phyloP scores from a whole-genome alignment of 768 basidiomycete species.

The Tylopilus cervinicoccineus region DNA sequence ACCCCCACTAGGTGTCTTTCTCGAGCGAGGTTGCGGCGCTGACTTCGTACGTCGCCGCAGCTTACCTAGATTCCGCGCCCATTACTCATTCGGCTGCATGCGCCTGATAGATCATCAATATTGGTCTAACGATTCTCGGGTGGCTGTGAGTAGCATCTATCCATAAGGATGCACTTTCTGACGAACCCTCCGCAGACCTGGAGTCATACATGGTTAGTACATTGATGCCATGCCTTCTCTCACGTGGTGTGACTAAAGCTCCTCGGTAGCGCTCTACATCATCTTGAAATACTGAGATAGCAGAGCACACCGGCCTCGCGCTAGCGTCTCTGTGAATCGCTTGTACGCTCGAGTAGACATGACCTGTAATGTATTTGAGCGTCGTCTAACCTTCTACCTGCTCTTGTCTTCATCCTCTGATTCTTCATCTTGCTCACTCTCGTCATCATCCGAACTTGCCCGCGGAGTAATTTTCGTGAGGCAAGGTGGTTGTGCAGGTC shows the following conservation, averaged over 20 bases:
- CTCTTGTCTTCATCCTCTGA: constrained; percentile 16
- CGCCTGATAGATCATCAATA: constrained; percentile 55
- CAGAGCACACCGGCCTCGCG: no score
- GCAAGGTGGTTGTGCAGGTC: neutral
- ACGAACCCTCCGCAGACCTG: constrained; percentile 43
- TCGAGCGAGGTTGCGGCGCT: constrained; percentile 78
- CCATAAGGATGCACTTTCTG: neutral
- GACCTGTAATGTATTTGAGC: constrained; percentile 5
- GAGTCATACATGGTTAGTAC: constrained; percentile 62
- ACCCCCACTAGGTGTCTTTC: constrained; percentile 83
- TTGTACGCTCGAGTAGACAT: neutral
- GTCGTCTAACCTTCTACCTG: constrained; percentile 12
- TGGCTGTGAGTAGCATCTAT: constrained; percentile 54
- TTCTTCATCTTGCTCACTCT: constrained; percentile 3
- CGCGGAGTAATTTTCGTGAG: neutral
- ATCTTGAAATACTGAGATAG: constrained; percentile 62
- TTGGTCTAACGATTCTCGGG: constrained; percentile 73
- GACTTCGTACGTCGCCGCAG: constrained; percentile 55
- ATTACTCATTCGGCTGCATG: constrained; percentile 8
- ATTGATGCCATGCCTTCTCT: neutral
- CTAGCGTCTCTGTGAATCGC: neutral
- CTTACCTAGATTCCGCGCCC: neutral
- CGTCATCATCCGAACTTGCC: constrained; percentile 1
- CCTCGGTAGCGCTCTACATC: constrained; percentile 66
- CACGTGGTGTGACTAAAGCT: constrained; percentile 10